Conservation (phyloP, 192 early-diverging fungal genomes). For the Coemansia sp. region DNA sequence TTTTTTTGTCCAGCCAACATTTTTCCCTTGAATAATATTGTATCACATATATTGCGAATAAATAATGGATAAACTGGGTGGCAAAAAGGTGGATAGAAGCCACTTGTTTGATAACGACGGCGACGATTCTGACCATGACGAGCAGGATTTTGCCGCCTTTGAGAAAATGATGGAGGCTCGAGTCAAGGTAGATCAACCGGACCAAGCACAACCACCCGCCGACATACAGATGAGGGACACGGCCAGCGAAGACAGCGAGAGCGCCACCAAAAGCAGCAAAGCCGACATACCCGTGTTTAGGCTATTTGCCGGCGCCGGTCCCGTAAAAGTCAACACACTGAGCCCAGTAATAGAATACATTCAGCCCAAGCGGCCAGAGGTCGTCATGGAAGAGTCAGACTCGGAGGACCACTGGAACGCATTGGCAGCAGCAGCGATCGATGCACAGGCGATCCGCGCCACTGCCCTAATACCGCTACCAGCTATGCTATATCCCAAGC, state of each 20-base stretch:
- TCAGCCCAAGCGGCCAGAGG: conserved; percentile 29
- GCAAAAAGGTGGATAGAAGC: conserved; percentile 36
- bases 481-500: conserved; percentile 26
- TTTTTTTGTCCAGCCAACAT: background rate
- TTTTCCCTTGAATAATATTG: too few species aligned
- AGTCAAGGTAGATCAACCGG: conserved; percentile 7
- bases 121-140: conserved; percentile 4
- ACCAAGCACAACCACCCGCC: background rate
- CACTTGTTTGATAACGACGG: conserved; percentile 32
- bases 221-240: background rate
- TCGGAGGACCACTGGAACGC: conserved; percentile 48
- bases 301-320: conserved; percentile 41
- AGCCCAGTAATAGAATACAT: conserved; percentile 16
- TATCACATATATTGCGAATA: too few species aligned
- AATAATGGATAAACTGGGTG: conserved; percentile 9
- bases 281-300: conserved; percentile 26
- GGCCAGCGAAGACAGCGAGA: background rate
- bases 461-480: conserved; percentile 29
- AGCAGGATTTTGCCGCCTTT: conserved; percentile 41
- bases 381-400: conserved; percentile 34
- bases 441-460: conserved; percentile 18
- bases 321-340: conserved; percentile 40
- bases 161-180: conserved; percentile 46
- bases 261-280: background rate
- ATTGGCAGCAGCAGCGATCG: conserved; percentile 33